phyloP scores from a whole-genome alignment of 2,329 filamentous ascomycete species.

The Diaporthe sp. region DNA sequence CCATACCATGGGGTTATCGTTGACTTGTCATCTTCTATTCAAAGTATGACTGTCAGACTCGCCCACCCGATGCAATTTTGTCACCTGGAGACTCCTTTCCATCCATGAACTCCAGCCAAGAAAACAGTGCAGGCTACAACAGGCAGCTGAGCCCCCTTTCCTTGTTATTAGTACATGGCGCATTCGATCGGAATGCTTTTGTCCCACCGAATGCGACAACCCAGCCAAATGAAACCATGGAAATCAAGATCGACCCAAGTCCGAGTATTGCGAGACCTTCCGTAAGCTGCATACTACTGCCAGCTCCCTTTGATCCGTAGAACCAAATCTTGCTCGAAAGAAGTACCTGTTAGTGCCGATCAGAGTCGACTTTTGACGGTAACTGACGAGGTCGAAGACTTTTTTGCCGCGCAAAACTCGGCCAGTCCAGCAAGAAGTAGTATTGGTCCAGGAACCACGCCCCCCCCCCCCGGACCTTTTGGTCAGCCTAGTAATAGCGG shows the following conservation, averaged over 20 bases:
- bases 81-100: slow-evolving; percentile 1
- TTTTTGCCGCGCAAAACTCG: background rate
- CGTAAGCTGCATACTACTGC: background rate
- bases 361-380: background rate
- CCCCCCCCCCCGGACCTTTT: background rate
- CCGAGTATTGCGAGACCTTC: too few relatives aligned
- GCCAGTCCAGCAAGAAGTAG: background rate
- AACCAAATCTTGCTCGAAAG: background rate
- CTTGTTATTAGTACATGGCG: background rate
- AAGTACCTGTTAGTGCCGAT: background rate
- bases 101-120: slow-evolving; percentile 12
- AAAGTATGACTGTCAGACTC: background rate
- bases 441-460: background rate
- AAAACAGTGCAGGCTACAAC: background rate
- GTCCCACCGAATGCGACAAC: background rate
- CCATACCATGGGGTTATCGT: background rate
- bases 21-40: background rate
- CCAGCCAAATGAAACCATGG: background rate
- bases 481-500: slow-evolving; percentile 37
- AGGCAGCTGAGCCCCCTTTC: background rate
- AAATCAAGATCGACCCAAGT: too few relatives aligned
- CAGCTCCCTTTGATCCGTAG: background rate
- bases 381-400: background rate
- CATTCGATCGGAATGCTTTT: background rate
- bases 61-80: slow-evolving; percentile 13